phyloP scores from a whole-genome alignment of 2,329 filamentous ascomycete genomes.

The Monosporascus sp. region DNA sequence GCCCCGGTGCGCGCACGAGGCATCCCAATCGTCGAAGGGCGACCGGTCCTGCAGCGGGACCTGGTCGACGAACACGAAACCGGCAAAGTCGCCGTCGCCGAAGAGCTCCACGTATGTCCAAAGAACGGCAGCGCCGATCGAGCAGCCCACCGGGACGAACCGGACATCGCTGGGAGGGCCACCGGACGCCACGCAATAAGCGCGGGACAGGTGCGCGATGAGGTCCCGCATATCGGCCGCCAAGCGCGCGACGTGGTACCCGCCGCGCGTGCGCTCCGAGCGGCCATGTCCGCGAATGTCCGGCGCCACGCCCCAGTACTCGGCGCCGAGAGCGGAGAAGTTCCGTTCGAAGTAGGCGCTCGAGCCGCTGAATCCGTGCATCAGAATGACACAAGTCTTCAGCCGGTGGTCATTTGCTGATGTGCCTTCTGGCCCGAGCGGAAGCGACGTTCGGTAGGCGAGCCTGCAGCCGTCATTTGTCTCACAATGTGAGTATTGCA shows the following conservation, averaged over 20 bases:
- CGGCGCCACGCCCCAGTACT: constrained; percentile 32
- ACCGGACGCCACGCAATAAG: no score
- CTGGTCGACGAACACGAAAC: constrained; percentile 35
- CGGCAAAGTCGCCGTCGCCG: constrained; percentile 25
- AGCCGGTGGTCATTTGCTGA: constrained; percentile 7
- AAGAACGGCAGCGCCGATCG: constrained; percentile 35
- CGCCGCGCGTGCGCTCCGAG: constrained; percentile 26
- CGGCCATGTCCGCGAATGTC: constrained; percentile 35
- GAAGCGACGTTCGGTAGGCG: constrained; percentile 31
- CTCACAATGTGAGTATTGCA: constrained; percentile 23
- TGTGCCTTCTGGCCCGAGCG: constrained; percentile 9
- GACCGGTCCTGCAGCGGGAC: constrained; percentile 35
- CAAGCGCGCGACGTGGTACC: constrained; percentile 36
- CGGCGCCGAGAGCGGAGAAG: constrained; percentile 17
- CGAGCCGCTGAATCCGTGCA: constrained; percentile 38
- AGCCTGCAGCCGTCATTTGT: constrained; percentile 31
- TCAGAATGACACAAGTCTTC: constrained; percentile 27
- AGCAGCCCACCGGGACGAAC: constrained; percentile 33
- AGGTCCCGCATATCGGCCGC: constrained; percentile 32
- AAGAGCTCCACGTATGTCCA: constrained; percentile 37
- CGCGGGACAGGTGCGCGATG: constrained; percentile 18
- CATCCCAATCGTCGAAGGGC: constrained; percentile 27
- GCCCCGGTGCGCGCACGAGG: constrained; percentile 24
- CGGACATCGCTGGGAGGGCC: neutral
- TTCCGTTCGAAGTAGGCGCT: constrained; percentile 34